phyloP scores from a whole-genome alignment of 2,329 filamentous ascomycete genomes.

The Septoria linicola region DNA sequence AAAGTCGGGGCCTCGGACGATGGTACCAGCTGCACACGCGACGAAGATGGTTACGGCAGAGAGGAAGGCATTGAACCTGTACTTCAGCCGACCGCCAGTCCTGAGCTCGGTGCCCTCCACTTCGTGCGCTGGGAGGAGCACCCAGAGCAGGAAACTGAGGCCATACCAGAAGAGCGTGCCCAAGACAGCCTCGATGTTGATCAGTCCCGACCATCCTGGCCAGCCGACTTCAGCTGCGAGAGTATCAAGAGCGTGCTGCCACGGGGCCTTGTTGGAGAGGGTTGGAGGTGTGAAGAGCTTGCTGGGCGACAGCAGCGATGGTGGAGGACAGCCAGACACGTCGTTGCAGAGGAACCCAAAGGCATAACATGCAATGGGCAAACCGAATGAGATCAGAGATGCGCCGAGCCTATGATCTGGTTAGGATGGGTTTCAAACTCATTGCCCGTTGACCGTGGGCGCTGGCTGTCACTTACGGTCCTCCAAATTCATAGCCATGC shows the following conservation, averaged over 20 bases:
- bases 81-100: slow-evolving; percentile 72
- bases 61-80: slow-evolving; percentile 71
- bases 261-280: slow-evolving; percentile 33
- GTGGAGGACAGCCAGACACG: slow-evolving; percentile 83
- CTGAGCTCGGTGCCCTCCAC: slow-evolving; percentile 68
- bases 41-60: slow-evolving; percentile 72
- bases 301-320: slow-evolving; percentile 71
- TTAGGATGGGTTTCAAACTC: background rate
- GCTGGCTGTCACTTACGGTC: slow-evolving; percentile 46
- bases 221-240: slow-evolving; percentile 81
- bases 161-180: slow-evolving; percentile 76
- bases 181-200: slow-evolving; percentile 66
- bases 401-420: slow-evolving; percentile 64
- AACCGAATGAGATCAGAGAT: slow-evolving; percentile 71
- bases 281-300: slow-evolving; percentile 51
- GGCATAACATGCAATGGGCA: slow-evolving; percentile 75
- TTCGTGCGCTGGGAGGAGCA: slow-evolving; percentile 71
- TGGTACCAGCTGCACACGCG: slow-evolving; percentile 71
- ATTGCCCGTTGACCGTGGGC: too few relatives aligned
- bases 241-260: slow-evolving; percentile 57
- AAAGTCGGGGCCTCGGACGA: slow-evolving; percentile 75
- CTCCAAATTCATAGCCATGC: slow-evolving; percentile 50
- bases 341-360: slow-evolving; percentile 90
- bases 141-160: slow-evolving; percentile 71
- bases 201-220: slow-evolving; percentile 71